phyloP scores from a whole-genome alignment of 805 yeast genomes.

The Teunomyces kruisii region DNA sequence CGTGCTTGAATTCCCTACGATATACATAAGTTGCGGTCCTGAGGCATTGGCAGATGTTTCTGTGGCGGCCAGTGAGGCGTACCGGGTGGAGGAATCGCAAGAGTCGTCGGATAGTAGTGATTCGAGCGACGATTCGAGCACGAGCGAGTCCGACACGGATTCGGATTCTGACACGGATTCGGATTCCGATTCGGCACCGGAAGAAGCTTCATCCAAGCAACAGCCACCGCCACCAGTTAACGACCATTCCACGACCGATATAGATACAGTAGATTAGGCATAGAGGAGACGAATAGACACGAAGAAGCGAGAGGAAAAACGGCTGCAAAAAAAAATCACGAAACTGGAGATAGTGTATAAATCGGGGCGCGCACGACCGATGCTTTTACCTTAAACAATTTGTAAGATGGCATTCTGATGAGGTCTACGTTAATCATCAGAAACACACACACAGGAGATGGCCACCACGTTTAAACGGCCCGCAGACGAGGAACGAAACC shows the following conservation, averaged over 20 bases:
- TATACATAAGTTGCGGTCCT: slow-evolving; percentile 40
- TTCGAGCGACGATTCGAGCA: background rate
- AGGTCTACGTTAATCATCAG: background rate
- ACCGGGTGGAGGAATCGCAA: background rate
- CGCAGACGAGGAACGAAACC: slow-evolving; percentile 53
- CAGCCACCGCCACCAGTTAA: background rate
- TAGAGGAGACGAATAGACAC: no score
- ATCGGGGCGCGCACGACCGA: background rate
- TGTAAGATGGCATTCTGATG: no score
- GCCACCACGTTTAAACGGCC: slow-evolving; percentile 7
- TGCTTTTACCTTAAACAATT: no score
- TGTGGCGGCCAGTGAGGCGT: slow-evolving; percentile 3
- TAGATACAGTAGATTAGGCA: background rate
- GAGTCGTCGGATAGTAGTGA: background rate
- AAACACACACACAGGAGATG: background rate
- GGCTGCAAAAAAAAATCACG: background rate
- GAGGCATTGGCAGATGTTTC: background rate
- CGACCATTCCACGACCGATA: background rate
- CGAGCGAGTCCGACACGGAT: slow-evolving; percentile 9
- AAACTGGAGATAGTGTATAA: background rate
- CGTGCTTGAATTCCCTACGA: slow-evolving; percentile 78
- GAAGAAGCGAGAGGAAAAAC: background rate
- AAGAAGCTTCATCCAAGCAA: slow-evolving; percentile 31
- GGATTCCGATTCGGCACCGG: slow-evolving; percentile 31
- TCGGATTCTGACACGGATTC: slow-evolving; percentile 10